These are phyloP conservation scores for Microbotryum violaceum DNA, from an alignment of 1,284 basidiomycete genomes.

Conservation along the genomic window DNA sequence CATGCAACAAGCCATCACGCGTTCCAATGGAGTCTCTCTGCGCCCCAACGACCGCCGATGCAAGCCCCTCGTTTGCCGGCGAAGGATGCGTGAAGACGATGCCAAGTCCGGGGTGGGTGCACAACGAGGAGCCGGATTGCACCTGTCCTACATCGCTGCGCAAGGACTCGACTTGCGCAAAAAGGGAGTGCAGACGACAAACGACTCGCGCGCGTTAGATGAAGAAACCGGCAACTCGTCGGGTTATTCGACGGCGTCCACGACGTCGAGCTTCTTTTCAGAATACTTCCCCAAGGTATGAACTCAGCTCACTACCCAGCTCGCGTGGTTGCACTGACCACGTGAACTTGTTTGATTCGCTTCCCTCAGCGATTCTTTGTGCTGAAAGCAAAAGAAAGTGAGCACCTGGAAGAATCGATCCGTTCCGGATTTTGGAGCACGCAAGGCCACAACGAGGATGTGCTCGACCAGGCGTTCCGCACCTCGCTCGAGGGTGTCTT, in stretches of 20 bases:
- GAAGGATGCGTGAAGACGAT: slow-evolving; percentile 3
- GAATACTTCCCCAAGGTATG: neutral
- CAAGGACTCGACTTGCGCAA: neutral
- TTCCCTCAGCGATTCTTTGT: slow-evolving; percentile 15
- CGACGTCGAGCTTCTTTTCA: neutral
- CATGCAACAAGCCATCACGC: neutral
- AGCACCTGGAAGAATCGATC: slow-evolving; percentile 16
- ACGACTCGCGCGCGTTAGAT: too few species aligned
- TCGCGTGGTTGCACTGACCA: neutral
- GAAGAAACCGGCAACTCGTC: neutral
- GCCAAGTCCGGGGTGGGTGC: slow-evolving; percentile 8
- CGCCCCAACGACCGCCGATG: slow-evolving; percentile 2
- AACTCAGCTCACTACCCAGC: too few species aligned
- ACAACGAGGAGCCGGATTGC: slow-evolving; percentile 2
- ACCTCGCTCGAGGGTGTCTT: slow-evolving; percentile 15
- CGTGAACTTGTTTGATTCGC: neutral
- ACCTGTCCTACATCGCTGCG: neutral
- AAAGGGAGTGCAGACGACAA: too few species aligned
- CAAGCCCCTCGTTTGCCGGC: slow-evolving; percentile 6
- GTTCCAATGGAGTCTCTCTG: neutral
- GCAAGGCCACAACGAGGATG: slow-evolving; percentile 20
- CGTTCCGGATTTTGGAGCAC: slow-evolving; percentile 15
- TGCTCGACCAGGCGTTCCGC: slow-evolving; percentile 22
- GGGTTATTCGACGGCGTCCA: neutral
- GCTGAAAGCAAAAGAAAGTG: slow-evolving; percentile 15